Evolutionary conservation across 2,329 filamentous ascomycete species (phyloP).

Genomic region (Teratosphaeria zuluensis): DNA sequence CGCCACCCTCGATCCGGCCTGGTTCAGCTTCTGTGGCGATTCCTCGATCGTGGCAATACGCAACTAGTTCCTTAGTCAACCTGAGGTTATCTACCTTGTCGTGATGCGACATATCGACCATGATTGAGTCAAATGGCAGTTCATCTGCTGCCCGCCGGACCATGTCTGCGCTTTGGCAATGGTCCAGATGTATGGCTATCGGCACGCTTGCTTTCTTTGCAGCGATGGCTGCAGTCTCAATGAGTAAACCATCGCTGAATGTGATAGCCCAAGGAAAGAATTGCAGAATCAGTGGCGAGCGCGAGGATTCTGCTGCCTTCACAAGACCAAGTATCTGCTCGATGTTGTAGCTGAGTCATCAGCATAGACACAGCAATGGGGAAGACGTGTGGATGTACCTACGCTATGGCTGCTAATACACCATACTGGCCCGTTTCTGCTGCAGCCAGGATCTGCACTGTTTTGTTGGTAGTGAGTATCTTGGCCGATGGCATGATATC

Average conservation of each 20-base stretch:
- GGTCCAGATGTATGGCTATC: constrained; percentile 37
- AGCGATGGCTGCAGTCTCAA: constrained; percentile 37
- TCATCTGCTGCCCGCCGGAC: constrained; percentile 23
- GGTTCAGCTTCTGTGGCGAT: constrained; percentile 64
- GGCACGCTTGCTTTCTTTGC: constrained; percentile 32
- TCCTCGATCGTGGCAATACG: constrained; percentile 53
- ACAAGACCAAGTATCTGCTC: constrained; percentile 62
- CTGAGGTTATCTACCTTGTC: constrained; percentile 60
- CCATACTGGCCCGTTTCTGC: constrained; percentile 22
- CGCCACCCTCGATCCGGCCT: constrained; percentile 60
- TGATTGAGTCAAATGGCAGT: constrained; percentile 57
- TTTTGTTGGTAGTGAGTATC: constrained; percentile 1
- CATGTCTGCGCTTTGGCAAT: constrained; percentile 35
- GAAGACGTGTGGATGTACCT: neutral
- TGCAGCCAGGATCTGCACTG: constrained; percentile 19
- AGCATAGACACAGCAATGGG: neutral
- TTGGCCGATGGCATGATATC: neutral
- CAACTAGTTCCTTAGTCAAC: constrained; percentile 52
- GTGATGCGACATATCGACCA: constrained; percentile 69
- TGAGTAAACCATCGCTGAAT: constrained; percentile 45
- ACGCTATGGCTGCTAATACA: constrained; percentile 16
- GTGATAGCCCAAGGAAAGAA: constrained; percentile 68
- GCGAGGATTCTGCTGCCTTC: constrained; percentile 56
- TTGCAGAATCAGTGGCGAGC: constrained; percentile 59
- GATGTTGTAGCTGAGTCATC: constrained; percentile 37